A percentile compares a stretch with the other conserved stretches of the same genome.
Evolutionary conservation across 352 stramenopile genomes (phyloP).

Genomic region (Elongisporangium anandrum): DNA sequence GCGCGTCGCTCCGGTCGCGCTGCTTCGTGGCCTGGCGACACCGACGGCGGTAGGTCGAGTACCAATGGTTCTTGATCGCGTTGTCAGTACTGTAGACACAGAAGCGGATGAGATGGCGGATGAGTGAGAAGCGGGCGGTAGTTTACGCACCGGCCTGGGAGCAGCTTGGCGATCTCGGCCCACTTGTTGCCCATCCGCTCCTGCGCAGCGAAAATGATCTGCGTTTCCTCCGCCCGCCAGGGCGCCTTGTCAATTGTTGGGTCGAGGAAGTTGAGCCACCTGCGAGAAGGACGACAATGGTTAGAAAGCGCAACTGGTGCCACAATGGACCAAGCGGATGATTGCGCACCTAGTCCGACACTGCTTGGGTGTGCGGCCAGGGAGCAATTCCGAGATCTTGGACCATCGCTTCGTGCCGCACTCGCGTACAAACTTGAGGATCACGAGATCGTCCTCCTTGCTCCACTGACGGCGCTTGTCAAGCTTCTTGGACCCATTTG

Average conservation of each 20-base stretch:
- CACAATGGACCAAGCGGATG: not conserved
- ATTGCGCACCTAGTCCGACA: slow-evolving; percentile 89
- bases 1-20: slow-evolving; percentile 5
- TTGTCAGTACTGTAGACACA: slow-evolving; percentile 50
- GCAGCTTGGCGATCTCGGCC: slow-evolving; percentile 97
- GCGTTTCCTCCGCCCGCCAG: slow-evolving; percentile 90
- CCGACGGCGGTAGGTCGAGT: slow-evolving; percentile 65
- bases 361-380: slow-evolving; percentile 94
- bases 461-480: slow-evolving; percentile 65
- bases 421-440: slow-evolving; percentile 63
- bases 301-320: not conserved
- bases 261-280: slow-evolving; percentile 94
- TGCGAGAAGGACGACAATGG: not conserved
- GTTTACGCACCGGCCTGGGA: slow-evolving; percentile 78
- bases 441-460: slow-evolving; percentile 53
- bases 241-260: slow-evolving; percentile 91
- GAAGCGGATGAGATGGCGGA: not conserved
- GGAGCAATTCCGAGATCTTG: slow-evolving; percentile 90
- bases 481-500: not conserved
- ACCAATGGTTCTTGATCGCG: slow-evolving; percentile 87
- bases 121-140: not conserved
- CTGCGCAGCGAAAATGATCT: slow-evolving; percentile 72
- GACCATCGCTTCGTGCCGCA: slow-evolving; percentile 90
- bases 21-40: slow-evolving; percentile 54
- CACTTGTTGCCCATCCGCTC: slow-evolving; percentile 92